These are phyloP conservation scores for Chlorophyllum brunneum DNA, from an alignment of 768 basidiomycete genomes.

Conservation along the genomic window DNA sequence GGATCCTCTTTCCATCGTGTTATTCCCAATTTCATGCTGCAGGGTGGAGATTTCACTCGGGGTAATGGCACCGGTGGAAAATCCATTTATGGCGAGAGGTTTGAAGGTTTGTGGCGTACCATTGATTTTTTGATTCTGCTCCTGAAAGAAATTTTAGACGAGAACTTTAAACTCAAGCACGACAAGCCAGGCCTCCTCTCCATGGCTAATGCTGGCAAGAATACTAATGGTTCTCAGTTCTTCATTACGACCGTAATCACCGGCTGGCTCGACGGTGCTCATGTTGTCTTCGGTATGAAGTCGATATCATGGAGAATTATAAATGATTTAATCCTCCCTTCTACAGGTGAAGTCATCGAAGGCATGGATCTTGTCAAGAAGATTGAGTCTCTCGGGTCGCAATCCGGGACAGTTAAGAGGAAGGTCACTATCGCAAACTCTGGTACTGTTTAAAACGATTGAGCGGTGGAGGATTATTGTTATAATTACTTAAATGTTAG, in stretches of 20 bases:
- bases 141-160: slow-evolving; percentile 44
- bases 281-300: slow-evolving; percentile 81
- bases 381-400: slow-evolving; percentile 37
- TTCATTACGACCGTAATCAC: slow-evolving; percentile 84
- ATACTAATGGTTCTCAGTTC: slow-evolving; percentile 87
- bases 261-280: slow-evolving; percentile 75
- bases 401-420: slow-evolving; percentile 36
- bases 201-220: slow-evolving; percentile 76
- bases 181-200: slow-evolving; percentile 63
- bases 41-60: slow-evolving; percentile 24
- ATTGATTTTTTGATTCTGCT: background rate
- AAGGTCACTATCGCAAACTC: slow-evolving; percentile 50
- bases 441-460: slow-evolving; percentile 39
- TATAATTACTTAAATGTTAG: too few relatives aligned
- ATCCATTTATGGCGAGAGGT: slow-evolving; percentile 71
- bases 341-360: slow-evolving; percentile 60
- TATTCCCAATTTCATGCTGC: slow-evolving; percentile 82
- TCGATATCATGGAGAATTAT: background rate
- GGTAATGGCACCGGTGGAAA: slow-evolving; percentile 69
- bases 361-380: slow-evolving; percentile 51
- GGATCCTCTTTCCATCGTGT: slow-evolving; percentile 75
- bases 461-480: too few relatives aligned
- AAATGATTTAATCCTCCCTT: too few relatives aligned
- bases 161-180: slow-evolving; percentile 81
- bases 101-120: slow-evolving; percentile 41